phyloP scores from a whole-genome alignment of 805 yeast genomes.

The Suhomyces sp. region DNA sequence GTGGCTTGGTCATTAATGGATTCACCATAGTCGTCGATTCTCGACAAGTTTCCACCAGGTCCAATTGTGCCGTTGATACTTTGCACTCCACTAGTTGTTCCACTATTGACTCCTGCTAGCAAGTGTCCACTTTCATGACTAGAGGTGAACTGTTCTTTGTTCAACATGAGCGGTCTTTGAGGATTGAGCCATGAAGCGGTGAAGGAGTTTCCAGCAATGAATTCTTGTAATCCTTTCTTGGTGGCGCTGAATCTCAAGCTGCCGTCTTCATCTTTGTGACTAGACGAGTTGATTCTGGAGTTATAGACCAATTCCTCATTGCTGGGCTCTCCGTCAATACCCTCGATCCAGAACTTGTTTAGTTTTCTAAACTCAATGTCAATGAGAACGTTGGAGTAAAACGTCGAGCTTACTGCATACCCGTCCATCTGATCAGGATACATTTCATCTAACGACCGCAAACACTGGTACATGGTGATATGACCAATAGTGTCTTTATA shows the following conservation, averaged over 20 bases:
- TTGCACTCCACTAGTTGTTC: neutral
- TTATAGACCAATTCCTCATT: conserved; percentile 4
- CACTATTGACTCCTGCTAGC: neutral
- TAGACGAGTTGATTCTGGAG: neutral
- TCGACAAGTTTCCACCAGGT: conserved; percentile 2
- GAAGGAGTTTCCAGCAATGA: conserved; percentile 25
- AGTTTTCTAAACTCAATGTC: conserved; percentile 26
- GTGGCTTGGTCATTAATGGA: conserved; percentile 2
- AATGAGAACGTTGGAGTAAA: conserved; percentile 15
- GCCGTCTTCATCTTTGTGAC: conserved; percentile 8
- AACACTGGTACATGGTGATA: conserved; percentile 20
- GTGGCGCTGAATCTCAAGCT: conserved; percentile 12
- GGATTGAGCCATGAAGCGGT: conserved; percentile 31
- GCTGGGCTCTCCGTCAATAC: conserved; percentile 15
- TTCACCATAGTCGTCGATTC: conserved; percentile 1
- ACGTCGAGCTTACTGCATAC: conserved; percentile 19
- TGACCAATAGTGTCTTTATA: conserved; percentile 35
- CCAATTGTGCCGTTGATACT: conserved; percentile 1
- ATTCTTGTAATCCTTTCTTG: conserved; percentile 22
- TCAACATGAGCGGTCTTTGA: conserved; percentile 20
- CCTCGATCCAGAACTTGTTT: conserved; percentile 27
- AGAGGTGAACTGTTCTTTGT: neutral
- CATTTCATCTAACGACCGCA: conserved; percentile 26
- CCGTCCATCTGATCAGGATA: conserved; percentile 23
- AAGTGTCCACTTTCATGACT: neutral